Evolutionary conservation across 2,329 filamentous ascomycete genomes (phyloP).

Genomic region (Trichophyton verrucosum): DNA sequence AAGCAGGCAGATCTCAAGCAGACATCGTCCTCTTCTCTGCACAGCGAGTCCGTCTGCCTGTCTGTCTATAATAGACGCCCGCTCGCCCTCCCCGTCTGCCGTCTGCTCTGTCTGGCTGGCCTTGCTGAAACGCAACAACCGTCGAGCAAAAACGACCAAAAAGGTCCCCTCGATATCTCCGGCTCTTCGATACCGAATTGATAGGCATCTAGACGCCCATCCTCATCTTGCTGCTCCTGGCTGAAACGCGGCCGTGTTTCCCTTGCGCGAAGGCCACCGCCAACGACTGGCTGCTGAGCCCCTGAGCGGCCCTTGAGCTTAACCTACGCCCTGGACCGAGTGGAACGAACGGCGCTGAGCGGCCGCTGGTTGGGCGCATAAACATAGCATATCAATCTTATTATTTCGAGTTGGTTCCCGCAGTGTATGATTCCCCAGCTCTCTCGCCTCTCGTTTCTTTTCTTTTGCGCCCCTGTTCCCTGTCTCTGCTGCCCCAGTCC

Average conservation of each 20-base stretch:
- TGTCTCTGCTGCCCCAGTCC: neutral
- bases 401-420: no score
- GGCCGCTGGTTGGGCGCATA: neutral
- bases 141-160: neutral
- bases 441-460: neutral
- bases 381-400: no score
- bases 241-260: neutral
- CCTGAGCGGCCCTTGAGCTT: neutral
- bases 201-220: neutral
- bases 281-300: neutral
- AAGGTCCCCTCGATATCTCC: neutral
- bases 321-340: neutral
- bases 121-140: neutral
- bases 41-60: neutral
- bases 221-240: neutral
- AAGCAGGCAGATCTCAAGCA: neutral
- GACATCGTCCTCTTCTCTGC: neutral
- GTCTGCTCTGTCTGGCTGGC: neutral
- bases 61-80: neutral
- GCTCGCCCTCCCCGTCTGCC: neutral
- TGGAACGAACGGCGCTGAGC: neutral
- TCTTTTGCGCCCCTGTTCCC: neutral
- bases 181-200: neutral
- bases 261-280: neutral
- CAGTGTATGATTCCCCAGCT: no score